Evolutionary conservation across 768 basidiomycete species (phyloP).

Genomic region (Lyophyllum atratum): DNA sequence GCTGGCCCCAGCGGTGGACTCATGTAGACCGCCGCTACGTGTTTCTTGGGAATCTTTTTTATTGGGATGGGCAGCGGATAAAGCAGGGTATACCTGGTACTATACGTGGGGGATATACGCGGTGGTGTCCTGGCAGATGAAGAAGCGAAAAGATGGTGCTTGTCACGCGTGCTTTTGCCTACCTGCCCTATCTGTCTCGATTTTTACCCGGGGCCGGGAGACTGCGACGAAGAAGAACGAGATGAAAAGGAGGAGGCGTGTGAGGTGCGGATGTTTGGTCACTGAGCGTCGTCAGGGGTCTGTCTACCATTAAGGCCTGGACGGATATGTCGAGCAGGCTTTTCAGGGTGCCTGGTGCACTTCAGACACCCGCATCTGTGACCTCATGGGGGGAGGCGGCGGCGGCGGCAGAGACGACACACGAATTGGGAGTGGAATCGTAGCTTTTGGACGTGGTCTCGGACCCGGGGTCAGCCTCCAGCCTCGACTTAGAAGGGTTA

Average conservation of each 20-base stretch:
- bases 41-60: neutral
- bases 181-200: neutral
- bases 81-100: neutral
- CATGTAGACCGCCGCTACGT: conserved; percentile 6
- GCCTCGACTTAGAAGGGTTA: neutral
- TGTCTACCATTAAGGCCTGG: neutral
- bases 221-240: neutral
- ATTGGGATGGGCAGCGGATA: neutral
- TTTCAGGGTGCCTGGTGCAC: neutral
- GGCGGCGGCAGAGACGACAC: neutral
- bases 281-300: neutral
- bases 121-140: neutral
- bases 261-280: neutral
- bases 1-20: conserved; percentile 1
- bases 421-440: neutral
- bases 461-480: neutral
- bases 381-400: neutral
- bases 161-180: neutral
- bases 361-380: neutral
- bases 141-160: neutral
- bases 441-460: neutral
- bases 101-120: neutral
- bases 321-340: neutral
- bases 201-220: neutral
- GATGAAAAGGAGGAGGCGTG: neutral